Percentiles rank a stretch among this genome's conserved stretches.
These are phyloP conservation scores for Beauveria rudraprayagi DNA, from an alignment of 2,329 filamentous ascomycete genomes.

Conservation along the genomic window DNA sequence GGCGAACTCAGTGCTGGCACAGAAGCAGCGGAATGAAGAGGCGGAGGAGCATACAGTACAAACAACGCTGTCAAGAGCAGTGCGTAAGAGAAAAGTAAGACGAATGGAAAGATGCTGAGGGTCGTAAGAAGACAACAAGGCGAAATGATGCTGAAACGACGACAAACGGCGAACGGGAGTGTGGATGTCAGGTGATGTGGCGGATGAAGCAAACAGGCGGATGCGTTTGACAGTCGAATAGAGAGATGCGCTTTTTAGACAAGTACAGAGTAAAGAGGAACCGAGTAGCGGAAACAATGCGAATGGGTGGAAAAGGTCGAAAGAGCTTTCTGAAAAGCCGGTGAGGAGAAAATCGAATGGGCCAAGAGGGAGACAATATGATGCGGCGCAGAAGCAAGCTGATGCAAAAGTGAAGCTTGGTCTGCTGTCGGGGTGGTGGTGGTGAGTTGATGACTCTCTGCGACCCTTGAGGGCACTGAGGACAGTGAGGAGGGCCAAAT, in stretches of 20 bases:
- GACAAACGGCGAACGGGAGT: neutral
- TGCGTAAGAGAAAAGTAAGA: neutral
- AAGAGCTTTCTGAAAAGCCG: neutral
- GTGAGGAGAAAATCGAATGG: neutral
- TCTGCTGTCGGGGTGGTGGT: neutral
- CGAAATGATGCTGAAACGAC: neutral
- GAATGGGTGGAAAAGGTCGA: neutral
- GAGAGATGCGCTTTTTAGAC: neutral
- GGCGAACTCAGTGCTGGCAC: neutral
- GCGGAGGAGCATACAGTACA: neutral
- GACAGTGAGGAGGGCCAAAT: neutral
- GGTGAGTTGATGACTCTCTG: neutral
- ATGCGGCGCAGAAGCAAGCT: neutral
- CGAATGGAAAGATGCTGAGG: neutral
- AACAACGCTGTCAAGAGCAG: neutral
- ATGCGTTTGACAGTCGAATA: neutral
- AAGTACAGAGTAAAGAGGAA: neutral
- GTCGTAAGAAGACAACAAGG: neutral
- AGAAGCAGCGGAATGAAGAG: neutral
- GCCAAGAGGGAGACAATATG: neutral
- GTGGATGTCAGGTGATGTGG: neutral
- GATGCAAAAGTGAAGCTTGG: conserved; percentile 4
- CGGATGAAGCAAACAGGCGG: conserved; percentile 2
- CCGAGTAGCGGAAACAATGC: neutral
- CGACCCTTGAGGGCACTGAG: no score